These are phyloP conservation scores for Nothopassalora personata DNA, from an alignment of 2,329 filamentous ascomycete species.

Conservation along the genomic window DNA sequence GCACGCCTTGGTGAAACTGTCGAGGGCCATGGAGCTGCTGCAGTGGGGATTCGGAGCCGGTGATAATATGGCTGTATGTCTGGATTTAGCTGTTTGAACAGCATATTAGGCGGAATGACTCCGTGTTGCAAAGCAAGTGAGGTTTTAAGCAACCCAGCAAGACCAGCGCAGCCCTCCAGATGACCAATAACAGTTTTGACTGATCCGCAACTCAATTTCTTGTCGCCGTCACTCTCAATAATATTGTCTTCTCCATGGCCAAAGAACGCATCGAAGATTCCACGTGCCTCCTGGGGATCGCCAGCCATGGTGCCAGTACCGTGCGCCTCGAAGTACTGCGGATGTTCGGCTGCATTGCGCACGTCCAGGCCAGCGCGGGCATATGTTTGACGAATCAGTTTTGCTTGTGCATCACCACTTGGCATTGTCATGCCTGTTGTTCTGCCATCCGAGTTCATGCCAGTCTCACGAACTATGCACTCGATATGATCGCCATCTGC, in stretches of 20 bases:
- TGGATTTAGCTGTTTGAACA: constrained; percentile 23
- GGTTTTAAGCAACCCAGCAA: constrained; percentile 25
- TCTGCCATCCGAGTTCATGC: constrained; percentile 35
- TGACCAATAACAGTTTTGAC: constrained; percentile 28
- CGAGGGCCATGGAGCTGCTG: constrained; percentile 28
- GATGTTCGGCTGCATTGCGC: constrained; percentile 7
- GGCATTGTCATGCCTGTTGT: constrained; percentile 37
- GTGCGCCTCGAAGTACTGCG: constrained; percentile 24
- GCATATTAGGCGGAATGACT: constrained; percentile 24
- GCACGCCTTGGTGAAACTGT: constrained; percentile 6
- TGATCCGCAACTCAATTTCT: constrained; percentile 21
- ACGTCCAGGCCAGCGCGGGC: constrained; percentile 23
- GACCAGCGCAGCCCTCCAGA: constrained; percentile 21
- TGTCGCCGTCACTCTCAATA: neutral
- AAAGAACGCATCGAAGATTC: constrained; percentile 19
- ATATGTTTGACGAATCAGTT: constrained; percentile 36
- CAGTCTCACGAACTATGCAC: constrained; percentile 33
- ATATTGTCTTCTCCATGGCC: neutral
- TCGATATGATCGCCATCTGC: constrained; percentile 43
- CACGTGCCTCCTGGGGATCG: constrained; percentile 25
- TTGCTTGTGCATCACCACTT: constrained; percentile 32
- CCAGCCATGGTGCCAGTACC: constrained; percentile 33
- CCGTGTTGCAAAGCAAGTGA: constrained; percentile 25
- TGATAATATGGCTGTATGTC: constrained; percentile 26
- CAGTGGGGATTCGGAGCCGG: constrained; percentile 16